Conservation (phyloP, 495 filamentous ascomycete genomes). For the Gamarada debralockiae region DNA sequence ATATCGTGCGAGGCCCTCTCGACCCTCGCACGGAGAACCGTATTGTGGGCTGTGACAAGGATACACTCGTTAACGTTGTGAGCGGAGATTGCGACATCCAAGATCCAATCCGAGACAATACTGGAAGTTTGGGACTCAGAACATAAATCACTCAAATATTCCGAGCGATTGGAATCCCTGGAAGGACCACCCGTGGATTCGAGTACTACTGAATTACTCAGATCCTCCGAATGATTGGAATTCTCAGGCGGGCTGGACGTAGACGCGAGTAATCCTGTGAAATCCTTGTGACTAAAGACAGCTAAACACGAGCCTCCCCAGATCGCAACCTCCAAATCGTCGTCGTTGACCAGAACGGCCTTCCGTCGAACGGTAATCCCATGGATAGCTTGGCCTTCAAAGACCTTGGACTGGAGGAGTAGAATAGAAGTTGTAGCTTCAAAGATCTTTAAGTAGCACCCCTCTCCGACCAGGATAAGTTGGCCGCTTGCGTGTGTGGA, state of each 20-base stretch:
- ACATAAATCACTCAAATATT: too few relatives aligned
- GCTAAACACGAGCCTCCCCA: slow-evolving; percentile 48
- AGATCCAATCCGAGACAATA: slow-evolving; percentile 73
- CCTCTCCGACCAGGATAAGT: slow-evolving; percentile 69
- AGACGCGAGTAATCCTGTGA: not conserved
- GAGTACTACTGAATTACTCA: too few relatives aligned
- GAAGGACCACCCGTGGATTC: too few relatives aligned
- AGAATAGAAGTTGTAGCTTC: slow-evolving; percentile 34
- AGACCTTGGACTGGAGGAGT: slow-evolving; percentile 43
- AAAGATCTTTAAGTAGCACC: slow-evolving; percentile 63
- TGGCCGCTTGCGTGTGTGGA: slow-evolving; percentile 27
- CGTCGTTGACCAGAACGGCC: slow-evolving; percentile 1
- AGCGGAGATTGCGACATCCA: slow-evolving; percentile 61
- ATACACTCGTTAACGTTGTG: slow-evolving; percentile 26
- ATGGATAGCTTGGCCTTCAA: slow-evolving; percentile 62
- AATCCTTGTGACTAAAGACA: slow-evolving; percentile 1
- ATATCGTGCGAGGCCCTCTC: slow-evolving; percentile 16
- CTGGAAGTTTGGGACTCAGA: too few relatives aligned
- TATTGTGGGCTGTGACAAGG: slow-evolving; percentile 84
- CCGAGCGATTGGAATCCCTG: too few relatives aligned
- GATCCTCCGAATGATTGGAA: too few relatives aligned
- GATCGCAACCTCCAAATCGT: slow-evolving; percentile 34
- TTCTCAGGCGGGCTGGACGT: slow-evolving; percentile 2
- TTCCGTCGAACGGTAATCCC: slow-evolving; percentile 48
- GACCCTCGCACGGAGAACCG: slow-evolving; percentile 41